Evolutionary conservation across 176 grass and related monocot genomes (phyloP), one percentile per base, ranked within the genome.

Genomic region (Puccinellia tenuiflora): DNA sequence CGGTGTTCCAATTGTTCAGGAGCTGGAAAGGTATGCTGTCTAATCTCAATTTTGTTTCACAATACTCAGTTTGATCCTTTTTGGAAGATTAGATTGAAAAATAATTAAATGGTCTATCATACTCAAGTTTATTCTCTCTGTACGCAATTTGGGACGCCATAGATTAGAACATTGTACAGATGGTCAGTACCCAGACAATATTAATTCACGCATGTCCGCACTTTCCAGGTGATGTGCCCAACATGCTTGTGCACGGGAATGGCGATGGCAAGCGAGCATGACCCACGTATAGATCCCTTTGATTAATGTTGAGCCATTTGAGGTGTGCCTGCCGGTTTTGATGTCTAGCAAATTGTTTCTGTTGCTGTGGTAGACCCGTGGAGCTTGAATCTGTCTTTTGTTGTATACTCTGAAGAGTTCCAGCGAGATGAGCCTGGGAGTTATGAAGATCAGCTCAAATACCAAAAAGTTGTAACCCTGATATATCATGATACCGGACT

Each of bases 241-340:
- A 95, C 92, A 75, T 98, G 96, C 90, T 88, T 98, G 47, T 98
- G 96, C 87, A 98, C 92, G 11, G 96, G 96, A 88, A 88, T 90
- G 88, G 90, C 88, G 18, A 98, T 98, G 96, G 92, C 96, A 26
- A 98, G 92, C 2, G 96, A 93, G 83, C 92, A 98, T 85, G 96
- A 98, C 84, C 92, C 90, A 65, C 86, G 92, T 61, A 95, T 98
- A 46, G 96, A 98, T 69, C 96, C 96, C 51, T 98, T 98, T 63
- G 96, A 98, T 73, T 93, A 83, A 79, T 76, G 34, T 31, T 34
- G 33, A 83, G 51, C 31, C 68, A 22, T 54, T 17, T 55, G 59
- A 40, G 66, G 46, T 20, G 13, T 25, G 9, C 16, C 13, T 21
- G 30, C 2, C 45, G 6, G 42, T 46, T n/a, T n/a, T n/a, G 55